Conservation (phyloP, 2,329 filamentous ascomycete species). For the Trichoderma gracile region DNA sequence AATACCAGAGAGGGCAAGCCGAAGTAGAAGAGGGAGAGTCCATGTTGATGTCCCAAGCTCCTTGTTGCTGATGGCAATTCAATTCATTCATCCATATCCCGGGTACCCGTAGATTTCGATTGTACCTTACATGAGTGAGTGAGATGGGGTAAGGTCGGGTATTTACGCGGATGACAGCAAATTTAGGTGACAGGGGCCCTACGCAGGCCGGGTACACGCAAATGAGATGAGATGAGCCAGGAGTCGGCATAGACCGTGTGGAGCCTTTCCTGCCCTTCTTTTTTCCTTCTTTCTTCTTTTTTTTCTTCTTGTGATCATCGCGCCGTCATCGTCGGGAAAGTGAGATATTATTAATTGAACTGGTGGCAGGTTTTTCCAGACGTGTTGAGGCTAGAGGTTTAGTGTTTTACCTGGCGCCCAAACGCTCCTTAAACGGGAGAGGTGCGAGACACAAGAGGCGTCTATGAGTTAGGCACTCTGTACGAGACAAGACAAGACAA, state of each 20-base stretch:
- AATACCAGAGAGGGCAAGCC: no score
- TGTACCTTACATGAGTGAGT: not conserved
- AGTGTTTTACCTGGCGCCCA: not conserved
- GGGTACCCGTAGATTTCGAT: not conserved
- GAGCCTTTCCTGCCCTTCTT: not conserved
- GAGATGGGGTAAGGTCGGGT: no score
- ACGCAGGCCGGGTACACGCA: not conserved
- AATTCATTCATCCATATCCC: not conserved
- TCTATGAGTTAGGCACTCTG: no score
- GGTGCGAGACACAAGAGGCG: not conserved
- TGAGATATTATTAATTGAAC: not conserved
- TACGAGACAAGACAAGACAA: not conserved
- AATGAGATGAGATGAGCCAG: conserved; percentile 18
- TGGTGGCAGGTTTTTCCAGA: not conserved
- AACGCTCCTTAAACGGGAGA: not conserved
- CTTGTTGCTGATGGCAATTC: not conserved
- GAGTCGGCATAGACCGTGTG: conserved; percentile 8
- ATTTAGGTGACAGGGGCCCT: no score
- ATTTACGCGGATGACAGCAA: not conserved
- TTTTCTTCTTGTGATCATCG: not conserved
- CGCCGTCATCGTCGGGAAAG: not conserved
- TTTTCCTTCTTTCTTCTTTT: not conserved
- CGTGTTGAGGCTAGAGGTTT: not conserved
- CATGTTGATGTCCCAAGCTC: not conserved
- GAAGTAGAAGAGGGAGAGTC: no score